Percentiles rank a stretch among this genome's conserved stretches.
phyloP scores from a whole-genome alignment of 257 asterid species.

The Scutellaria barbata region DNA sequence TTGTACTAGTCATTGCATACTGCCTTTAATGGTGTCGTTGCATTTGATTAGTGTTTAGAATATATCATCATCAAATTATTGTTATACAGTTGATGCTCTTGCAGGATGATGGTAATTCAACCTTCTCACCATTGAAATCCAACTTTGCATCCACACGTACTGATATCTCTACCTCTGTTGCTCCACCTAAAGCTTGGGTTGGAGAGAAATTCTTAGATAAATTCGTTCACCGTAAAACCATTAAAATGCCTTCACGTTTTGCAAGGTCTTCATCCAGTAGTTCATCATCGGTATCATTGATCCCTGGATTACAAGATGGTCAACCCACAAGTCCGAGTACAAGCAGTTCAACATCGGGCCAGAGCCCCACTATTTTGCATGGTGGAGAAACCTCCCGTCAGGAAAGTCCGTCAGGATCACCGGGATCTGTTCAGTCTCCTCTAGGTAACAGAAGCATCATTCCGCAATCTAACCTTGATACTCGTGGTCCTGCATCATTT shows the following conservation, averaged over 20 bases:
- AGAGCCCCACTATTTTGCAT: constrained; percentile 50
- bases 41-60: constrained; percentile 17
- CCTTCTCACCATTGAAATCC: constrained; percentile 57
- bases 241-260: constrained; percentile 72
- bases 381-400: constrained; percentile 44
- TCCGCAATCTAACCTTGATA: constrained; percentile 47
- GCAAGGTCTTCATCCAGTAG: constrained; percentile 52
- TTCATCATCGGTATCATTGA: constrained; percentile 53
- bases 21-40: constrained; percentile 6
- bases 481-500: constrained; percentile 55
- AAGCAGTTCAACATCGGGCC: constrained; percentile 50
- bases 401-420: constrained; percentile 47
- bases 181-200: constrained; percentile 93
- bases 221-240: constrained; percentile 62
- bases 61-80: background rate
- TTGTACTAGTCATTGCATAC: background rate
- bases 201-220: constrained; percentile 79
- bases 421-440: constrained; percentile 59
- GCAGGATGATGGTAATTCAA: constrained; percentile 66
- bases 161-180: constrained; percentile 56
- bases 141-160: constrained; percentile 46
- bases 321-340: constrained; percentile 48
- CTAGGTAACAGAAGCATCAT: constrained; percentile 44
- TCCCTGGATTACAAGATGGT: constrained; percentile 62
- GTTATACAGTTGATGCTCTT: constrained; percentile 29